These are phyloP conservation scores for Strobilomyces dryophilus DNA, from an alignment of 768 basidiomycete species.

Conservation along the genomic window DNA sequence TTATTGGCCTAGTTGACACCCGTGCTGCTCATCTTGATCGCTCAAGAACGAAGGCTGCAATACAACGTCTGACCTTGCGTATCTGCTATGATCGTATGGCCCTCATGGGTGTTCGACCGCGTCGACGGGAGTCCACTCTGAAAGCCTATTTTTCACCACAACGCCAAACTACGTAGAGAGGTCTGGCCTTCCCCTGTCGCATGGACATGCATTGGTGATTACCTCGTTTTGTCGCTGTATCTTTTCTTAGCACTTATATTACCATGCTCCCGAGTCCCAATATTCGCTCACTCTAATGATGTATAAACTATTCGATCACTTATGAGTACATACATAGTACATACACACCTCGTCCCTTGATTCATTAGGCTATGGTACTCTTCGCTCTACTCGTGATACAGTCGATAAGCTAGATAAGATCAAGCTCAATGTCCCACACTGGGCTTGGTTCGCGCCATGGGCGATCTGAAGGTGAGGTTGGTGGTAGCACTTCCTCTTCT, in stretches of 20 bases:
- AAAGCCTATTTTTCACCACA: constrained; percentile 30
- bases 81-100: constrained; percentile 56
- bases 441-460: constrained; percentile 50
- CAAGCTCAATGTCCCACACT: constrained; percentile 71
- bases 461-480: constrained; percentile 3
- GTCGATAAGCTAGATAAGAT: constrained; percentile 34
- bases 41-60: constrained; percentile 63
- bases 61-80: constrained; percentile 62
- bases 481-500: constrained; percentile 16
- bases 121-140: constrained; percentile 24
- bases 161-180: background rate
- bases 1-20: constrained; percentile 50
- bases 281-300: constrained; percentile 2
- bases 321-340: constrained; percentile 18
- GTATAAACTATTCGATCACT: constrained; percentile 20
- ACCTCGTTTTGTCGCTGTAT: background rate
- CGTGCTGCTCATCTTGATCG: constrained; percentile 74
- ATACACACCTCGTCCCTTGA: background rate
- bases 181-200: background rate
- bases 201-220: background rate
- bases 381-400: constrained; percentile 16
- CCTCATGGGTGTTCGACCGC: constrained; percentile 20
- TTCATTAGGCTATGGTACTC: background rate
- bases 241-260: background rate
- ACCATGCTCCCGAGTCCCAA: background rate